phyloP scores from a whole-genome alignment of 225 moss, liverwort and hornwort genomes.

The Ulota crispa region DNA sequence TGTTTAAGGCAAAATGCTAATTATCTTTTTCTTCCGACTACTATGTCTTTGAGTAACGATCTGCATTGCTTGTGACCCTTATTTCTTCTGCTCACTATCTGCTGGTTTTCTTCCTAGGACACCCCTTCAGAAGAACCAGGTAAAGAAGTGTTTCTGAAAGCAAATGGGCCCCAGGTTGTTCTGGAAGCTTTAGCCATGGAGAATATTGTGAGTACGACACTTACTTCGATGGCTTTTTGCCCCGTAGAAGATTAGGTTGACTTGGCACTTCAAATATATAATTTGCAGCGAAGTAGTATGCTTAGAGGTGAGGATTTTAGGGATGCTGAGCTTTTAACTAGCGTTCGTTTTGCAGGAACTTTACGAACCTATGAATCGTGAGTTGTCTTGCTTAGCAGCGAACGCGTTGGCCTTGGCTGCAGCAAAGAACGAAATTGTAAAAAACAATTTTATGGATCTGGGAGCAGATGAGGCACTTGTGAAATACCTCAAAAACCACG shows the following conservation, averaged over 20 bases:
- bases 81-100: conserved; percentile 41
- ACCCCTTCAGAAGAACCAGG: conserved; percentile 74
- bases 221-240: conserved; percentile 4
- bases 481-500: conserved; percentile 61
- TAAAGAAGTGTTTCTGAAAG: conserved; percentile 67
- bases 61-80: background rate
- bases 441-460: conserved; percentile 67
- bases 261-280: background rate
- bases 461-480: conserved; percentile 70
- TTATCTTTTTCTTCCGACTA: background rate
- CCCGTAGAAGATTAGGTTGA: background rate
- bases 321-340: conserved; percentile 23
- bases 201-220: conserved; percentile 41
- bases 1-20: background rate
- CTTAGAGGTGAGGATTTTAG: background rate
- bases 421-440: conserved; percentile 69
- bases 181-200: conserved; percentile 66
- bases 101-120: conserved; percentile 57
- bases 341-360: conserved; percentile 41
- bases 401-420: conserved; percentile 67
- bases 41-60: conserved; percentile 8
- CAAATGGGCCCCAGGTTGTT: conserved; percentile 64
- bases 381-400: conserved; percentile 63
- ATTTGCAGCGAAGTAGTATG: background rate
- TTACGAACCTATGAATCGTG: conserved; percentile 56